phyloP scores from a whole-genome alignment of 2,329 filamentous ascomycete species.

The Biscogniauxia mediterranea region DNA sequence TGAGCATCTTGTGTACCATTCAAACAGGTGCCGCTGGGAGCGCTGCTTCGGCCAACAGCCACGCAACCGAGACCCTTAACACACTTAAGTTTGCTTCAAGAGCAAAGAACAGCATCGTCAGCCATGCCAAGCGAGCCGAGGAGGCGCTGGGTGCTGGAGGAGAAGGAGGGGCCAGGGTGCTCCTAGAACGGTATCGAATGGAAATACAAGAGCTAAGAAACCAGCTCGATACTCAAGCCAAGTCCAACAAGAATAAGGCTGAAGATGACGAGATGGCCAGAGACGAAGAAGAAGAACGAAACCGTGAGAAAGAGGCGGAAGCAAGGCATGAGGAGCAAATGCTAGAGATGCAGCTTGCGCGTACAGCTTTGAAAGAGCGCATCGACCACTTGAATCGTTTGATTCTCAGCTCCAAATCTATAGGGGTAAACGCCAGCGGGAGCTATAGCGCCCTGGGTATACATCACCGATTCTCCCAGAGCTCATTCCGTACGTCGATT shows the following conservation, averaged over 20 bases:
- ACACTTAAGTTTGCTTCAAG: constrained; percentile 95
- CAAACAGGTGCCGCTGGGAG: constrained; percentile 79
- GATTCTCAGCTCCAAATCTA: constrained; percentile 93
- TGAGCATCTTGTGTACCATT: constrained; percentile 97
- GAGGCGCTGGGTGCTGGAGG: constrained; percentile 77
- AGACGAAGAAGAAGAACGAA: constrained; percentile 70
- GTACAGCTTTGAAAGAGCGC: constrained; percentile 92
- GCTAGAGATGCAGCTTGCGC: constrained; percentile 95
- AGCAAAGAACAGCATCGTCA: constrained; percentile 97
- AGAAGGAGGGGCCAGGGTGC: constrained; percentile 82
- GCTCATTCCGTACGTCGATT: constrained; percentile 66
- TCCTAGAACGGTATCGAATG: constrained; percentile 89
- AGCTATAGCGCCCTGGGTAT: constrained; percentile 67
- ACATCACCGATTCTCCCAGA: constrained; percentile 62
- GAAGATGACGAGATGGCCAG: constrained; percentile 62
- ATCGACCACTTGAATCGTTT: constrained; percentile 96
- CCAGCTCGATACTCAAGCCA: constrained; percentile 82
- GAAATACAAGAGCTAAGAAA: constrained; percentile 81
- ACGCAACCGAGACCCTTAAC: constrained; percentile 87
- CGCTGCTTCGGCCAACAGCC: constrained; percentile 66
- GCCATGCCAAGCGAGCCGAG: constrained; percentile 91
- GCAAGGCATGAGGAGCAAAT: constrained; percentile 94
- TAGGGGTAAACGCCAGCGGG: constrained; percentile 81
- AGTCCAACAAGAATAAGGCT: constrained; percentile 60
- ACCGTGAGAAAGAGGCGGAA: constrained; percentile 74